Evolutionary conservation across 441 rosid species (phyloP), one percentile per base, ranked within the genome.

Genomic region (Populus tomentosa): DNA sequence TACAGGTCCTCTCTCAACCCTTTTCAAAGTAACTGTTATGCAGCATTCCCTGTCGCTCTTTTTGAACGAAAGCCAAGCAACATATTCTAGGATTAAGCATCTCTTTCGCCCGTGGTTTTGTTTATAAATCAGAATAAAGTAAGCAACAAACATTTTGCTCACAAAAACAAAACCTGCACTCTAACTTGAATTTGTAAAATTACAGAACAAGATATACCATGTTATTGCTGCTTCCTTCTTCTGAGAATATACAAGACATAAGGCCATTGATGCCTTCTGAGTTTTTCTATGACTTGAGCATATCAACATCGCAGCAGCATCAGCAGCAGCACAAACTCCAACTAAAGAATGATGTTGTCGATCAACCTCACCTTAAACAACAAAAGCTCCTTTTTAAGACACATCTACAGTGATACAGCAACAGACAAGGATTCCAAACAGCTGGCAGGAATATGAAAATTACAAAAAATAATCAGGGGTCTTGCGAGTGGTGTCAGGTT

Each of bases 391-490:
- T 67, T 66, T 84, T 72, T 75, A 74, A 78, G 86, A 88, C 88
- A 82, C 89, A 88, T 88, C 97, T 86, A 92, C 89, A 86, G 73
- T 67, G 84, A 86, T 81, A 88, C 82, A 85, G 82, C 86, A 85
- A 75, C 86, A 87, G 88, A 79, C 87, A 56, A 73, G 40, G 72
- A 80, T 84, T 83, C 82, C 89, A 89, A 87, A 85, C 84, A 77
- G 79, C 79, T 32, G 46, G 83, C 80, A 67, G 76, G 78, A 78
- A 79, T 71, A 79, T 33, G 69, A 26, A 81, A 83, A 85, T 94
- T 81, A 96, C 88, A 96, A 91, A 89, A 96, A 96, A 88, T 96
- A 96, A 90, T 96, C 98, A 14, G 99, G 99, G 4, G 99, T 92
- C 90, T 91, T 91, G 85, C 99, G 94, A 7, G 98, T 91, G 78